These are phyloP conservation scores for Calocybe gambosa DNA, from an alignment of 1,284 basidiomycete species.

Conservation along the genomic window DNA sequence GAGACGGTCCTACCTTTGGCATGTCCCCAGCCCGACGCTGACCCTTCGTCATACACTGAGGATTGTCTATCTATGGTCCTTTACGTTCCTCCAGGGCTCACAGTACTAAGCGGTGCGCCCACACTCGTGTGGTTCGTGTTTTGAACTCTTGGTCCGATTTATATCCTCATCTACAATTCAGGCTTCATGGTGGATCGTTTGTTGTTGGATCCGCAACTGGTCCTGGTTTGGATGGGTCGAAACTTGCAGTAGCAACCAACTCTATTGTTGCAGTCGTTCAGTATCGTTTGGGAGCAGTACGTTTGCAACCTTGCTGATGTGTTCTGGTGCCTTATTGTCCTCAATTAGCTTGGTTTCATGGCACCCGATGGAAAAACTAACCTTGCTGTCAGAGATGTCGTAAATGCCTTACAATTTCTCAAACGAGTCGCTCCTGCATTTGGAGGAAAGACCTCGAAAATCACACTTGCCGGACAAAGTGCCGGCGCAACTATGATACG, in stretches of 20 bases:
- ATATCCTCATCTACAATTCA: constrained; percentile 22
- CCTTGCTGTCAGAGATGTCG: constrained; percentile 65
- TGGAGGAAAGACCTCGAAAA: constrained; percentile 57
- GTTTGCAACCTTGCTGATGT: constrained; percentile 1
- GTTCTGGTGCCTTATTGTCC: neutral
- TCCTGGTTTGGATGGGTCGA: constrained; percentile 75
- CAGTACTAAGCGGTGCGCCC: constrained; percentile 35
- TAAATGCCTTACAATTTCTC: constrained; percentile 46
- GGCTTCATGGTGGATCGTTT: constrained; percentile 88
- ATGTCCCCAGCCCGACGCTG: constrained; percentile 59
- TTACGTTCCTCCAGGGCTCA: constrained; percentile 52
- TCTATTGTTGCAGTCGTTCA: constrained; percentile 75
- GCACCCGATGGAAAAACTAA: constrained; percentile 65
- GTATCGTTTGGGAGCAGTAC: constrained; percentile 61
- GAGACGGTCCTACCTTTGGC: constrained; percentile 54
- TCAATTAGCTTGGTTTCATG: constrained; percentile 54
- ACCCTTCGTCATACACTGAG: constrained; percentile 51
- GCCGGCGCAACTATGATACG: constrained; percentile 80
- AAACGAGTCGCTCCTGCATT: constrained; percentile 57
- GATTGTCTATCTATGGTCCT: constrained; percentile 76
- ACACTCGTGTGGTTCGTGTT: constrained; percentile 55
- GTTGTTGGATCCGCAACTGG: constrained; percentile 63
- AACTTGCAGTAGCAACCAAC: constrained; percentile 63
- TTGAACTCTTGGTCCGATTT: neutral
- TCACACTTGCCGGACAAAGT: constrained; percentile 87